These are phyloP conservation scores for Euphorbia tirucalli DNA, from an alignment of 345 rosid species.

Conservation along the genomic window DNA sequence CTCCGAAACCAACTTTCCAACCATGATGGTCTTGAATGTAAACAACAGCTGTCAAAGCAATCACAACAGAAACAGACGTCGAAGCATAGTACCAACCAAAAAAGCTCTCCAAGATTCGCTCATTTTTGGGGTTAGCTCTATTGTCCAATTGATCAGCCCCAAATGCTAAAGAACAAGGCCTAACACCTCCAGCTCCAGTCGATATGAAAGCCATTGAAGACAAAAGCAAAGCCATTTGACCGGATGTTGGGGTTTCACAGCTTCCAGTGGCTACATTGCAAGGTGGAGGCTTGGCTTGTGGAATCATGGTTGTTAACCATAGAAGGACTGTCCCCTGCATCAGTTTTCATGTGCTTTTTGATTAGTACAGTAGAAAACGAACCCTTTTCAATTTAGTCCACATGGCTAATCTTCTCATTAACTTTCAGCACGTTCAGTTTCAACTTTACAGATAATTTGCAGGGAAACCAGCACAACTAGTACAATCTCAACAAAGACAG, in stretches of 20 bases:
- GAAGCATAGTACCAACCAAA: slow-evolving; percentile 53
- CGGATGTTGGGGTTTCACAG: slow-evolving; percentile 50
- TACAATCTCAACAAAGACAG: not conserved
- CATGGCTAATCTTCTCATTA: not conserved
- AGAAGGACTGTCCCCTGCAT: slow-evolving; percentile 52
- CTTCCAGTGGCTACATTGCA: slow-evolving; percentile 35
- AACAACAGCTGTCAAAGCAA: slow-evolving; percentile 45
- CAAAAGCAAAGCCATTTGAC: slow-evolving; percentile 46
- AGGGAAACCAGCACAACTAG: not conserved
- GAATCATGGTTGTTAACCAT: slow-evolving; percentile 80
- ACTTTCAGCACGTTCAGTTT: not conserved
- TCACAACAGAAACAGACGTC: slow-evolving; percentile 29
- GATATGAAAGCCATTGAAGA: slow-evolving; percentile 53
- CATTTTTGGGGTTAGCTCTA: slow-evolving; percentile 51
- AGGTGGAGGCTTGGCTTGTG: slow-evolving; percentile 50
- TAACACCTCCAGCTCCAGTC: slow-evolving; percentile 69
- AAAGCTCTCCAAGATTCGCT: slow-evolving; percentile 39
- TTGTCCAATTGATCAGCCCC: slow-evolving; percentile 74
- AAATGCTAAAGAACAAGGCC: slow-evolving; percentile 74
- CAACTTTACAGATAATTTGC: not conserved
- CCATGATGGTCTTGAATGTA: slow-evolving; percentile 50
- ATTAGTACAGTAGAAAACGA: slow-evolving; percentile 33
- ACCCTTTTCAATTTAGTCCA: slow-evolving; percentile 23
- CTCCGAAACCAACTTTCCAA: slow-evolving; percentile 57
- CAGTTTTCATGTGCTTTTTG: slow-evolving; percentile 10